A percentile compares a stretch with the other conserved stretches of the same genome.
phyloP scores from a whole-genome alignment of 1,139 yeast species.

The Yamadazyma friedrichii region DNA sequence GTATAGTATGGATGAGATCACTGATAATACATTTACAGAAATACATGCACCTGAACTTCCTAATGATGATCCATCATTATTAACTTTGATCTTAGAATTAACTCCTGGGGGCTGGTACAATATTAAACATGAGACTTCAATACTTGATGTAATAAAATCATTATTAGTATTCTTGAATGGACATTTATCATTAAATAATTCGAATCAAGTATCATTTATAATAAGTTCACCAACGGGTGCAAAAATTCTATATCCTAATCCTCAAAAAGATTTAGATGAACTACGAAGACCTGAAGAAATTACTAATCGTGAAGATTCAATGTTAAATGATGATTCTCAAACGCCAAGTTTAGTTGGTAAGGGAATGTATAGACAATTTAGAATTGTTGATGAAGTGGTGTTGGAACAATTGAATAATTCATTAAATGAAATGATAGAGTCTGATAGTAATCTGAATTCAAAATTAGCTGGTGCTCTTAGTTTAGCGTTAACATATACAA shows the following conservation, averaged over 20 bases:
- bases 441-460: slow-evolving; percentile 22
- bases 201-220: slow-evolving; percentile 81
- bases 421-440: slow-evolving; percentile 29
- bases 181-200: slow-evolving; percentile 80
- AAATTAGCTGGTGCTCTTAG: slow-evolving; percentile 79
- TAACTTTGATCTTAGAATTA: slow-evolving; percentile 76
- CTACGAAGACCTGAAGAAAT: slow-evolving; percentile 6
- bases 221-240: slow-evolving; percentile 77
- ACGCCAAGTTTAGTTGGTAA: slow-evolving; percentile 24
- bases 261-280: slow-evolving; percentile 19
- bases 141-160: slow-evolving; percentile 58
- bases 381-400: slow-evolving; percentile 76
- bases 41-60: slow-evolving; percentile 30
- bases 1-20: slow-evolving; percentile 64
- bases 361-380: slow-evolving; percentile 82
- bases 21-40: slow-evolving; percentile 63
- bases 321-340: slow-evolving; percentile 4
- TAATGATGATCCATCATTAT: slow-evolving; percentile 73
- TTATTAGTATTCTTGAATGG: slow-evolving; percentile 76
- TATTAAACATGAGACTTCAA: slow-evolving; percentile 40
- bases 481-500: slow-evolving; percentile 75
- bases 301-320: background rate
- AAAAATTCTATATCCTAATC: slow-evolving; percentile 66
- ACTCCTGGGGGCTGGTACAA: slow-evolving; percentile 77
- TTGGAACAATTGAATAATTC: slow-evolving; percentile 57